phyloP scores from a whole-genome alignment of 306 rosid genomes.

The Cucumis sativus region DNA sequence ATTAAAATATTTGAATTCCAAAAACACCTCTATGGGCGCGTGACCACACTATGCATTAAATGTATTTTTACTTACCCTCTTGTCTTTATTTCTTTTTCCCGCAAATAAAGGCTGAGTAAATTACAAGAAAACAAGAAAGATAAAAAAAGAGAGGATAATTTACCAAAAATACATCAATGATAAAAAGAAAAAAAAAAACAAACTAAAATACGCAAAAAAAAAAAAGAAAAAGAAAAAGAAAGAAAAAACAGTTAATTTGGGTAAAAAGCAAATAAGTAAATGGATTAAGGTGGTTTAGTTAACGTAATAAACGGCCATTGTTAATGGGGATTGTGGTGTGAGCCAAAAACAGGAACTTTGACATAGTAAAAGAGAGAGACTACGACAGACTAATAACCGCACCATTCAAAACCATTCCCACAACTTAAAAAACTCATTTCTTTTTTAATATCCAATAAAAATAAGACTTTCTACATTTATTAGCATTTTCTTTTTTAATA shows the following conservation, averaged over 20 bases:
- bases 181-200: background rate
- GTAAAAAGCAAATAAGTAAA: background rate
- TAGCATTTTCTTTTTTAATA: background rate
- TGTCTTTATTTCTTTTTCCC: background rate
- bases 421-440: background rate
- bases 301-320: constrained; percentile 1
- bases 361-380: background rate
- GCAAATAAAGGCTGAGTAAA: background rate
- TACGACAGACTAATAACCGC: background rate
- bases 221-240: background rate
- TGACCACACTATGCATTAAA: background rate
- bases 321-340: background rate
- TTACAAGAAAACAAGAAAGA: background rate
- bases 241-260: background rate
- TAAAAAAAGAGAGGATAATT: background rate
- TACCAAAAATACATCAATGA: background rate
- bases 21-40: no score
- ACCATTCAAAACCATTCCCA: background rate
- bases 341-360: background rate
- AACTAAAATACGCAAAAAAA: background rate
- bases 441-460: background rate
- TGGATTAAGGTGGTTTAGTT: background rate
- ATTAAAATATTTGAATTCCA: background rate
- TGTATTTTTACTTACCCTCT: background rate
- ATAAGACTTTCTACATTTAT: background rate